These are phyloP conservation scores for Hyparrhenia diplandra DNA, from an alignment of 176 grass and related monocot species.

Conservation along the genomic window DNA sequence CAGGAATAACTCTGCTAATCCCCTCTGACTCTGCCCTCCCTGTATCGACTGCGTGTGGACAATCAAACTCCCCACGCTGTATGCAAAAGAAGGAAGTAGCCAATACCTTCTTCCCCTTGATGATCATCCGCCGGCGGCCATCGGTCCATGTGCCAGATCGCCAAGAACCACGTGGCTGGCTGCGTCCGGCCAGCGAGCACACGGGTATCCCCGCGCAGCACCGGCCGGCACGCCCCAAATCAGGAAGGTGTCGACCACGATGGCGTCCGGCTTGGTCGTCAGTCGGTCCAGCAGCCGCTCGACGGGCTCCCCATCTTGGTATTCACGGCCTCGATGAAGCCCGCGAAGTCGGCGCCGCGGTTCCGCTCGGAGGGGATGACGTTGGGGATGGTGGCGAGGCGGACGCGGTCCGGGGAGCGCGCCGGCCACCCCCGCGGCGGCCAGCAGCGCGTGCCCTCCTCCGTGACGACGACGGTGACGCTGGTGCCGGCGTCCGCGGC, in stretches of 20 bases:
- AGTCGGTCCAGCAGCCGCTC: conserved; percentile 47
- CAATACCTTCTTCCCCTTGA: conserved; percentile 32
- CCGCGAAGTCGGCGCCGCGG: conserved; percentile 32
- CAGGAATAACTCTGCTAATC: background rate
- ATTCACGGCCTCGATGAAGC: conserved; percentile 47
- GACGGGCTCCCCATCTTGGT: conserved; percentile 45
- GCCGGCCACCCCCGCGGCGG: background rate
- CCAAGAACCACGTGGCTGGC: conserved; percentile 46
- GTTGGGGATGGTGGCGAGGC: conserved; percentile 52
- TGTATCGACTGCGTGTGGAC: background rate
- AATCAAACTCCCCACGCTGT: background rate
- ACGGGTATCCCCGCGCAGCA: conserved; percentile 47
- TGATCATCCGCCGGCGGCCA: conserved; percentile 22
- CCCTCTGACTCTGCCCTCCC: background rate
- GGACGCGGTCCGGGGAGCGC: conserved; percentile 31
- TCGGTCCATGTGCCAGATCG: conserved; percentile 33
- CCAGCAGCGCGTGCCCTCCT: conserved; percentile 59
- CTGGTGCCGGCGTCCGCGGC: conserved; percentile 22
- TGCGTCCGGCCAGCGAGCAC: conserved; percentile 53
- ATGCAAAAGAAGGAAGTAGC: background rate
- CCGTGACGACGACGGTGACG: conserved; percentile 59
- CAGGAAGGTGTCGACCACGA: conserved; percentile 54
- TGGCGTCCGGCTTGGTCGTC: conserved; percentile 5
- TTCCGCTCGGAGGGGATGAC: conserved; percentile 52
- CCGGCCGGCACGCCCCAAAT: conserved; percentile 45